Conservation (phyloP, 2,329 filamentous ascomycete genomes). For the Cladosporium sp. region DNA sequence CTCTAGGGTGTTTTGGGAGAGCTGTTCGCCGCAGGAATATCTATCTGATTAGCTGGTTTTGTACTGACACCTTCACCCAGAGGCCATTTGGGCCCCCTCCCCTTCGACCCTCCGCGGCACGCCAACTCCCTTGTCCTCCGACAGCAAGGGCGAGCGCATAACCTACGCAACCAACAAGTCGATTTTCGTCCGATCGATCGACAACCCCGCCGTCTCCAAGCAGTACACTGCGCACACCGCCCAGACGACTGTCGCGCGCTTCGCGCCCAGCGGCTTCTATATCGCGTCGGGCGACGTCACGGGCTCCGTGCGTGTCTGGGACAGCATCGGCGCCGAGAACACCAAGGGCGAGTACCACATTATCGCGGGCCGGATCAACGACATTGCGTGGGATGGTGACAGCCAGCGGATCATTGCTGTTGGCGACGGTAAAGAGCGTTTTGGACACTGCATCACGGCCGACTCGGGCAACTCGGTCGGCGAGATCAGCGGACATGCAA, state of each 20-base stretch:
- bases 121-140: slow-evolving; percentile 80
- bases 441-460: slow-evolving; percentile 87
- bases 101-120: slow-evolving; percentile 79
- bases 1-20: too few relatives aligned
- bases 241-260: slow-evolving; percentile 84
- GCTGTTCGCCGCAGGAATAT: too few relatives aligned
- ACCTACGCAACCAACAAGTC: slow-evolving; percentile 95
- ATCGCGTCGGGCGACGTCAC: slow-evolving; percentile 84
- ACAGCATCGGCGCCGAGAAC: slow-evolving; percentile 74
- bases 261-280: slow-evolving; percentile 91
- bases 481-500: slow-evolving; percentile 86
- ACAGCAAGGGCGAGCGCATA: slow-evolving; percentile 84
- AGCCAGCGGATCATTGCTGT: slow-evolving; percentile 95
- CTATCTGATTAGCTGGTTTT: not conserved
- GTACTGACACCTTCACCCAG: not conserved
- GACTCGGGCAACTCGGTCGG: slow-evolving; percentile 95
- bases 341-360: slow-evolving; percentile 94
- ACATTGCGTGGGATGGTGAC: slow-evolving; percentile 96
- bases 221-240: slow-evolving; percentile 91
- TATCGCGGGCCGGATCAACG: slow-evolving; percentile 89
- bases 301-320: slow-evolving; percentile 86
- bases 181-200: slow-evolving; percentile 90
- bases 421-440: slow-evolving; percentile 87
- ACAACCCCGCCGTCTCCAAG: slow-evolving; percentile 73
- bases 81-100: slow-evolving; percentile 10